Percentiles rank a stretch among this genome's conserved stretches.
phyloP scores from a whole-genome alignment of 1,139 yeast genomes.

The Wickerhamomyces sp. region DNA sequence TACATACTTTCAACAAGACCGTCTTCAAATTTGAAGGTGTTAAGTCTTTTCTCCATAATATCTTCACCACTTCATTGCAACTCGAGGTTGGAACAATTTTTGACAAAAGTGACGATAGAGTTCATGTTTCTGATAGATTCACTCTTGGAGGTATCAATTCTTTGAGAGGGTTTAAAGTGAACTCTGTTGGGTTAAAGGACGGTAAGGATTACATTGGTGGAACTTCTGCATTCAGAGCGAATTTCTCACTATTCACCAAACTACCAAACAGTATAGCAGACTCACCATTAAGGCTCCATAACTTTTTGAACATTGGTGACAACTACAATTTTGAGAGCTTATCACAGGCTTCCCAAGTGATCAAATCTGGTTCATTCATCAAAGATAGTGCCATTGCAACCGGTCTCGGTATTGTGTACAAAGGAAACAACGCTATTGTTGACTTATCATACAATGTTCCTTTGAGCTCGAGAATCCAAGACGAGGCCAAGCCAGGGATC shows the following conservation, averaged over 20 bases:
- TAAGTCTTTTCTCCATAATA: conserved; percentile 23
- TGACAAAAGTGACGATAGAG: conserved; percentile 18
- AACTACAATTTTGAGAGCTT: conserved; percentile 10
- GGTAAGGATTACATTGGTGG: conserved; percentile 27
- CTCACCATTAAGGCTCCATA: conserved; percentile 28
- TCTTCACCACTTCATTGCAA: conserved; percentile 23
- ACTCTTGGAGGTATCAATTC: conserved; percentile 76
- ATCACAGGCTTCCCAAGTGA: conserved; percentile 3
- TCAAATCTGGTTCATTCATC: conserved; percentile 14
- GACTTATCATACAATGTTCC: conserved; percentile 31
- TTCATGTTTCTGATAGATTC: conserved; percentile 38
- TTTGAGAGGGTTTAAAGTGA: conserved; percentile 67
- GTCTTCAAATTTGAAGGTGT: conserved; percentile 21
- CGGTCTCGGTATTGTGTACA: conserved; percentile 29
- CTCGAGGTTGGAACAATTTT: conserved; percentile 26
- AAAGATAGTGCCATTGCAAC: conserved; percentile 26
- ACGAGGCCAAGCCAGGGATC: conserved; percentile 28
- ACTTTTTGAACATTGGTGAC: conserved; percentile 23
- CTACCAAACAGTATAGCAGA: conserved; percentile 23
- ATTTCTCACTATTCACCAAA: conserved; percentile 26
- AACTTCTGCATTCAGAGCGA: conserved; percentile 24
- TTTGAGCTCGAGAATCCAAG: conserved; percentile 25
- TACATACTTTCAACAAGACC: conserved; percentile 24
- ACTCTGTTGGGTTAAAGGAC: conserved; percentile 72
- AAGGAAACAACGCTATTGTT: conserved; percentile 25